Conservation (phyloP, 306 rosid genomes). For the Acacia crassicarpa region DNA sequence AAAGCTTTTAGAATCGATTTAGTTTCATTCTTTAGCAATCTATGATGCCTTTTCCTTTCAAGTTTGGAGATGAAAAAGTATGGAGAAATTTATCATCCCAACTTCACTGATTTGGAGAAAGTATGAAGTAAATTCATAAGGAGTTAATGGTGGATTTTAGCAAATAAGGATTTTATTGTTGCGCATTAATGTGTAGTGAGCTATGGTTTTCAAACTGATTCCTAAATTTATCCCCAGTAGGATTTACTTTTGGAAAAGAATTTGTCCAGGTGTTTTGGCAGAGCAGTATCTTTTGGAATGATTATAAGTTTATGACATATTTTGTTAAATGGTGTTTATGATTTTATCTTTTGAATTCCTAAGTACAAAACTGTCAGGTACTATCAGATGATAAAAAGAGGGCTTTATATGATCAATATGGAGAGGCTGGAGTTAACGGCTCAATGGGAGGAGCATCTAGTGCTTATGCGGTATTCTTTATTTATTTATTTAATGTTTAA, state of each 20-base stretch:
- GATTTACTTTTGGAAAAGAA: neutral
- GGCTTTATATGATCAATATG: slow-evolving; percentile 93
- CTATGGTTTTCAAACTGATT: neutral
- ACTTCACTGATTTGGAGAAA: neutral
- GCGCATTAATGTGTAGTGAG: neutral
- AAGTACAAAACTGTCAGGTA: slow-evolving; percentile 82
- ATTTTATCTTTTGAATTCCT: slow-evolving; percentile 65
- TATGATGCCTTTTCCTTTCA: neutral
- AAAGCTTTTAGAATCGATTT: neutral
- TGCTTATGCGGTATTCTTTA: slow-evolving; percentile 74
- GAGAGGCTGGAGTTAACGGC: slow-evolving; percentile 96
- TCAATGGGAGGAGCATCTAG: slow-evolving; percentile 81
- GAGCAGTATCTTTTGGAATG: slow-evolving; percentile 1
- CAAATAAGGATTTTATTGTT: neutral
- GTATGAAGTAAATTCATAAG: neutral
- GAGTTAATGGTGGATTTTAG: neutral
- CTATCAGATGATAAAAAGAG: slow-evolving; percentile 98
- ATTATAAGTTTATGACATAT: slow-evolving; percentile 8
- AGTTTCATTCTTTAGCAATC: slow-evolving; percentile 1
- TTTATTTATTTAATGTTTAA: slow-evolving; percentile 6
- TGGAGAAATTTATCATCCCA: neutral
- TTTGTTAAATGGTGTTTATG: slow-evolving; percentile 32
- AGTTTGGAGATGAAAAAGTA: neutral
- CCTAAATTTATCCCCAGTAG: neutral
- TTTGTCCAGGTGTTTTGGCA: neutral